phyloP scores from a whole-genome alignment of 1,139 yeast species.

The Fermentozyma sake region DNA sequence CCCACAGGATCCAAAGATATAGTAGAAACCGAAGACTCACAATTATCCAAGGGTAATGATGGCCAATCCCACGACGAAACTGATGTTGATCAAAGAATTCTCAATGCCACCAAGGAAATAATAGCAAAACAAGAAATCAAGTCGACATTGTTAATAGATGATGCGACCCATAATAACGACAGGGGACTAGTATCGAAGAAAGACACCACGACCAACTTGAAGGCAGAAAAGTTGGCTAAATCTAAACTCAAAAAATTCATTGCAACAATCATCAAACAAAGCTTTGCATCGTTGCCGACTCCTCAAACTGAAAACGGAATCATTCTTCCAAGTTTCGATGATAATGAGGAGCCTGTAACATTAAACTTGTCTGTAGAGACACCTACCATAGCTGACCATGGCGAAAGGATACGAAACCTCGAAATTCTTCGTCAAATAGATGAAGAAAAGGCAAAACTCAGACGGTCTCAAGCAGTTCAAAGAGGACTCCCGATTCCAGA shows the following conservation, averaged over 20 bases:
- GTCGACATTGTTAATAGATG: conserved; percentile 1
- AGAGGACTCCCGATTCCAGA: conserved; percentile 48
- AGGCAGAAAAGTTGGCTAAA: conserved; percentile 10
- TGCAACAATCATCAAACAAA: conserved; percentile 12
- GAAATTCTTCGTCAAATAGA: conserved; percentile 24
- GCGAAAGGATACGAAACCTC: conserved; percentile 20
- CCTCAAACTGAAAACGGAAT: conserved; percentile 24
- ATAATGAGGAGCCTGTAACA: conserved; percentile 17
- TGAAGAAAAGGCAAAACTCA: conserved; percentile 23
- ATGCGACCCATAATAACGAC: conserved; percentile 17
- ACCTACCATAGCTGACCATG: conserved; percentile 12
- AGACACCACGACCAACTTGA: conserved; percentile 13
- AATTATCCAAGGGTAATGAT: background rate
- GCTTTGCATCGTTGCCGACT: conserved; percentile 22
- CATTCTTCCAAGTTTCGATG: conserved; percentile 23
- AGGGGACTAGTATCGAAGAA: conserved; percentile 15
- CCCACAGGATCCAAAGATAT: conserved; percentile 22
- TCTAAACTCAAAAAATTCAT: conserved; percentile 11
- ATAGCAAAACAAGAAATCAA: background rate
- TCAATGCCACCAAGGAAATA: conserved; percentile 15
- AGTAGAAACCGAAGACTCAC: conserved; percentile 4
- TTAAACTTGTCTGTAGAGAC: conserved; percentile 1
- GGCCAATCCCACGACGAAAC: background rate
- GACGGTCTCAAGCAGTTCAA: conserved; percentile 50
- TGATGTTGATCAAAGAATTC: conserved; percentile 29